A percentile compares a stretch with the other conserved stretches of the same genome.
Conservation (phyloP, 2,329 filamentous ascomycete species). For the Hypoxylon sp. region DNA sequence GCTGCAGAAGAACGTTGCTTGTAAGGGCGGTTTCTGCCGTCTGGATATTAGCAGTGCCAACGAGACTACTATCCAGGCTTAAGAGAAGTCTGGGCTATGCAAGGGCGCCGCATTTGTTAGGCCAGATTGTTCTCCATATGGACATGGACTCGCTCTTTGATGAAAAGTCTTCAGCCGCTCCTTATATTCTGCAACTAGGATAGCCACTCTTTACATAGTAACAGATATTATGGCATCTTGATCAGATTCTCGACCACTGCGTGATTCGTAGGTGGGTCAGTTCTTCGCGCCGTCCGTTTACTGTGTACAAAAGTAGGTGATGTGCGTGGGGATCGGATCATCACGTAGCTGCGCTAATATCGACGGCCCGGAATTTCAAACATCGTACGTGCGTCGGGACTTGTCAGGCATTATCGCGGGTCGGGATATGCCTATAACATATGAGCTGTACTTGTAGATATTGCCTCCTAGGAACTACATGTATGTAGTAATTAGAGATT, state of each 20-base stretch:
- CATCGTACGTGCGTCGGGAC: background rate
- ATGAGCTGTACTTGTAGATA: background rate
- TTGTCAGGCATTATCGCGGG: no score
- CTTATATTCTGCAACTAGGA: constrained; percentile 15
- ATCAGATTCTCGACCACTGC: background rate
- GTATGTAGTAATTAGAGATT: no score
- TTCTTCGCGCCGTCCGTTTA: background rate
- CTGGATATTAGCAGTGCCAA: constrained; percentile 20
- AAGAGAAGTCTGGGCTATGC: background rate
- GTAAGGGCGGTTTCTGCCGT: constrained; percentile 73
- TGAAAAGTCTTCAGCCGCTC: constrained; percentile 25
- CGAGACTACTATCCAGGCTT: constrained; percentile 35
- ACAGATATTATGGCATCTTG: constrained; percentile 7
- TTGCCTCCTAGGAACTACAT: background rate
- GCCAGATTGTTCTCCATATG: background rate
- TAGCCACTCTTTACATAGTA: constrained; percentile 24
- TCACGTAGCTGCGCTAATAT: background rate
- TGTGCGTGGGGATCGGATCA: background rate
- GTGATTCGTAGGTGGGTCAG: background rate
- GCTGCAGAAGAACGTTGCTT: constrained; percentile 77
- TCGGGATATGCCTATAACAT: background rate
- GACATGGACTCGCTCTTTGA: constrained; percentile 29
- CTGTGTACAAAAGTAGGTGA: background rate
- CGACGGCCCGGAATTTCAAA: background rate
- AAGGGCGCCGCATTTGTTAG: background rate